Evolutionary conservation across 2,329 filamentous ascomycete genomes (phyloP).

Genomic region (Fusarium penzigii): DNA sequence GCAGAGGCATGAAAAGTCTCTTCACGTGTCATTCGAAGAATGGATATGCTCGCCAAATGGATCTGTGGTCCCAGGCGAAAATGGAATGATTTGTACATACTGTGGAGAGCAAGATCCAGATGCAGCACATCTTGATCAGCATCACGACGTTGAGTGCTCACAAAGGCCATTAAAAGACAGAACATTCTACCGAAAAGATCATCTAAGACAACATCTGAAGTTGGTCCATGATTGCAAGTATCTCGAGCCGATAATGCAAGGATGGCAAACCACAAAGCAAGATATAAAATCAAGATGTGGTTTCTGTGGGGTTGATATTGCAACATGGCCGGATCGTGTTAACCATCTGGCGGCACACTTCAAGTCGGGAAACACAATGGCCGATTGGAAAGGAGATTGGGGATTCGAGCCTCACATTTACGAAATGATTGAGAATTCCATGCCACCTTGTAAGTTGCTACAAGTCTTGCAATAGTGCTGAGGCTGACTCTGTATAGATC

Average conservation of each 20-base stretch:
- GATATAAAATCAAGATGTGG: conserved; percentile 42
- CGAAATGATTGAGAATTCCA: conserved; percentile 41
- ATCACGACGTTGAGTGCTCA: conserved; percentile 45
- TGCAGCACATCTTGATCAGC: conserved; percentile 33
- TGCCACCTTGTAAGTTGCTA: conserved; percentile 38
- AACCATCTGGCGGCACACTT: conserved; percentile 45
- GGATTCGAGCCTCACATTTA: conserved; percentile 40
- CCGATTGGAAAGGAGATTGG: conserved; percentile 45
- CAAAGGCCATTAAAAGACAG: conserved; percentile 37
- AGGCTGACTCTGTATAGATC: conserved; percentile 4
- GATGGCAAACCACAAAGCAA: conserved; percentile 39
- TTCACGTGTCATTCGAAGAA: conserved; percentile 45
- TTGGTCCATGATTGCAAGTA: conserved; percentile 44
- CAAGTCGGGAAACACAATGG: conserved; percentile 42
- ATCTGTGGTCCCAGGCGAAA: conserved; percentile 38
- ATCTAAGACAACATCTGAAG: conserved; percentile 44
- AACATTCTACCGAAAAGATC: conserved; percentile 45
- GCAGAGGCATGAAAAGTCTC: conserved; percentile 51
- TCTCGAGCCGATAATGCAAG: conserved; percentile 14
- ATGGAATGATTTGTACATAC: conserved; percentile 31
- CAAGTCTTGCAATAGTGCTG: fast-evolving
- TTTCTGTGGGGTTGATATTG: conserved; percentile 39
- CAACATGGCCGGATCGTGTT: conserved; percentile 37
- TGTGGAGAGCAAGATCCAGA: conserved; percentile 36
- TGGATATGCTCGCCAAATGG: conserved; percentile 46